phyloP scores from a whole-genome alignment of 2,329 filamentous ascomycete species.

The Aspergillaceae sp. region DNA sequence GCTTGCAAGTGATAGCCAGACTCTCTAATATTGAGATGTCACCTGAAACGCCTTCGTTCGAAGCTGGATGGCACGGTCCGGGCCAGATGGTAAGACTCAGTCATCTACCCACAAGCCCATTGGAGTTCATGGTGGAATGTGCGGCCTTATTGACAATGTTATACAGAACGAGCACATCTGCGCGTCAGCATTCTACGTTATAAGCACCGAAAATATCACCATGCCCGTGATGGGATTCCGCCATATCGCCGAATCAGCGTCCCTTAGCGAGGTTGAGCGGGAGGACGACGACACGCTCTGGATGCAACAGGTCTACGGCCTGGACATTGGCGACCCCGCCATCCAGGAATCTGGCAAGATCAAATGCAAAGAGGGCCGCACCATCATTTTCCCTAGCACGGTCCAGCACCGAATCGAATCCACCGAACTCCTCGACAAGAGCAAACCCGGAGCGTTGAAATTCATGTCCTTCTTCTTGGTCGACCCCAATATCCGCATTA shows the following conservation, averaged over 20 bases:
- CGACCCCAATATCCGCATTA: conserved; percentile 47
- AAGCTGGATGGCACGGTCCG: conserved; percentile 42
- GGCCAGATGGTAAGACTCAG: conserved; percentile 31
- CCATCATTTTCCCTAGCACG: conserved; percentile 23
- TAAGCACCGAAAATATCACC: conserved; percentile 53
- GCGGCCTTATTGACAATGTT: background rate
- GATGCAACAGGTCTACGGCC: conserved; percentile 22
- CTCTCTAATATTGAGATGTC: conserved; percentile 52
- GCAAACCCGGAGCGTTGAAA: conserved; percentile 45
- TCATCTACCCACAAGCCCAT: too few relatives aligned
- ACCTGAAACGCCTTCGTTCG: conserved; percentile 48
- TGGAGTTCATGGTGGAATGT: background rate
- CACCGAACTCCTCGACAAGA: conserved; percentile 38
- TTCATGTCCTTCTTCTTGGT: conserved; percentile 52
- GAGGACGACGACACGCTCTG: conserved; percentile 22
- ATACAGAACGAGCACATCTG: conserved; percentile 55
- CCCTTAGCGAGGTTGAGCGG: conserved; percentile 22
- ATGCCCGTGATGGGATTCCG: conserved; percentile 46
- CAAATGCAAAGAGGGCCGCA: conserved; percentile 11
- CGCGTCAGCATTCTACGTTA: conserved; percentile 56
- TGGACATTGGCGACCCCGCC: conserved; percentile 16
- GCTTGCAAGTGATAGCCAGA: conserved; percentile 57
- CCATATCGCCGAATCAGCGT: conserved; percentile 28
- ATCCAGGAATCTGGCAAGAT: conserved; percentile 19
- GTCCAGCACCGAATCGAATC: conserved; percentile 47